A percentile compares a stretch with the other conserved stretches of the same genome.
These are phyloP conservation scores for Cruciata laevipes DNA, from an alignment of 257 asterid genomes.

Conservation along the genomic window DNA sequence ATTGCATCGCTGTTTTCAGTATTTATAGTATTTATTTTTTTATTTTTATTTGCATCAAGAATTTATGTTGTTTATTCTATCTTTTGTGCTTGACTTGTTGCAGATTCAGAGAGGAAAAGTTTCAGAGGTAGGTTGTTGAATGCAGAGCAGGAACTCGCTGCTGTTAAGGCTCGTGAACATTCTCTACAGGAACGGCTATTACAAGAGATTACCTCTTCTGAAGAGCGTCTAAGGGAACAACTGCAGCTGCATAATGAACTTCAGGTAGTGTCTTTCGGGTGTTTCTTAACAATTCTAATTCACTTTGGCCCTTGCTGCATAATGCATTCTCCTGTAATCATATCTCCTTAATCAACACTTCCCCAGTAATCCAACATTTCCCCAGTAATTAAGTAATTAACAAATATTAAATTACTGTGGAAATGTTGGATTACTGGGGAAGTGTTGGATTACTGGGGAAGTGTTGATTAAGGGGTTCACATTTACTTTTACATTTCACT, in stretches of 20 bases:
- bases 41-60: not conserved
- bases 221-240: constrained; percentile 68
- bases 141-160: constrained; percentile 92
- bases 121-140: constrained; percentile 53
- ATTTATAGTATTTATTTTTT: not conserved
- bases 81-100: constrained; percentile 17
- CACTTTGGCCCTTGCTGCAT: constrained; percentile 1
- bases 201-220: constrained; percentile 72
- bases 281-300: constrained; percentile 8
- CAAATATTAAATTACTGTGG: too few species aligned
- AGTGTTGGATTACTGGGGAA: too few species aligned
- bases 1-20: not conserved
- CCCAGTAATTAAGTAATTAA: too few species aligned
- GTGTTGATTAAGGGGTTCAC: constrained; percentile 8
- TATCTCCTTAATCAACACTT: too few species aligned
- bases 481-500: not conserved
- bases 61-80: constrained; percentile 10
- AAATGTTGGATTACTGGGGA: too few species aligned
- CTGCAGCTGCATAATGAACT: constrained; percentile 69
- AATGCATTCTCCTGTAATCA: not conserved
- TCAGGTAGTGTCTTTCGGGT: constrained; percentile 48
- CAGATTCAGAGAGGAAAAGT: constrained; percentile 80
- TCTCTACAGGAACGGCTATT: constrained; percentile 63
- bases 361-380: too few species aligned
- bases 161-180: constrained; percentile 83